A percentile compares a stretch with the other conserved stretches of the same genome.
phyloP scores from a whole-genome alignment of 2,329 filamentous ascomycete genomes.

The Pseudofabraea citricarpa region DNA sequence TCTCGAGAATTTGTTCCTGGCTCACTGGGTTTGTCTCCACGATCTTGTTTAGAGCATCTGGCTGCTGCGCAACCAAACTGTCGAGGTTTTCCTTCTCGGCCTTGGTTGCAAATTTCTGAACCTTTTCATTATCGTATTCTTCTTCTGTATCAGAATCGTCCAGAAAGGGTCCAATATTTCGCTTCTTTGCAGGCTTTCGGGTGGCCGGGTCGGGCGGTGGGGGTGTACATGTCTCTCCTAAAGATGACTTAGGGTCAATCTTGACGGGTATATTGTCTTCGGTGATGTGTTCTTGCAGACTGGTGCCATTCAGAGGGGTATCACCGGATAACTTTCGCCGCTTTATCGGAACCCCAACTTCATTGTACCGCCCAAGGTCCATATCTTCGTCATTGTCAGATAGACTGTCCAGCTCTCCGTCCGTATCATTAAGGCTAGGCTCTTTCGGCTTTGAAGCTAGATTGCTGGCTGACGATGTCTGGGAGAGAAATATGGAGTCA shows the following conservation, averaged over 20 bases:
- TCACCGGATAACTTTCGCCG: conserved; percentile 33
- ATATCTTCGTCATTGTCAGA: conserved; percentile 14
- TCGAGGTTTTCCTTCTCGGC: conserved; percentile 15
- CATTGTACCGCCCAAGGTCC: conserved; percentile 32
- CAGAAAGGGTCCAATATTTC: conserved; percentile 57
- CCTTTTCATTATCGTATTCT: conserved; percentile 19
- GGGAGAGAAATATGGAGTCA: conserved; percentile 50
- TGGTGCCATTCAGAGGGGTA: not conserved
- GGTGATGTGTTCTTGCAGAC: not conserved
- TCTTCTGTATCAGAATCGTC: conserved; percentile 62
- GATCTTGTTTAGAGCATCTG: conserved; percentile 10
- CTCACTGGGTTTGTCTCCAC: conserved; percentile 10
- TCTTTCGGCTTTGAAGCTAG: conserved; percentile 5
- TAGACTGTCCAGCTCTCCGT: conserved; percentile 20
- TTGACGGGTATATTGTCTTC: not conserved
- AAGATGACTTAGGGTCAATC: conserved; percentile 3
- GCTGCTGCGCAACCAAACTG: conserved; percentile 7
- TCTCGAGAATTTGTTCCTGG: conserved; percentile 11
- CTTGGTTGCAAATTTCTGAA: conserved; percentile 12
- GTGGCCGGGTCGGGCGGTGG: conserved; percentile 18
- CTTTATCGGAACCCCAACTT: conserved; percentile 32
- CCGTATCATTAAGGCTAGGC: conserved; percentile 9
- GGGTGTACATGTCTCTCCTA: conserved; percentile 9
- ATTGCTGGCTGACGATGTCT: conserved; percentile 18
- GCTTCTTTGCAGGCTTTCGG: conserved; percentile 22